A percentile compares a stretch with the other conserved stretches of the same genome.
Evolutionary conservation across 2,329 filamentous ascomycete genomes (phyloP).

Genomic region (Ascochyta koolunga): DNA sequence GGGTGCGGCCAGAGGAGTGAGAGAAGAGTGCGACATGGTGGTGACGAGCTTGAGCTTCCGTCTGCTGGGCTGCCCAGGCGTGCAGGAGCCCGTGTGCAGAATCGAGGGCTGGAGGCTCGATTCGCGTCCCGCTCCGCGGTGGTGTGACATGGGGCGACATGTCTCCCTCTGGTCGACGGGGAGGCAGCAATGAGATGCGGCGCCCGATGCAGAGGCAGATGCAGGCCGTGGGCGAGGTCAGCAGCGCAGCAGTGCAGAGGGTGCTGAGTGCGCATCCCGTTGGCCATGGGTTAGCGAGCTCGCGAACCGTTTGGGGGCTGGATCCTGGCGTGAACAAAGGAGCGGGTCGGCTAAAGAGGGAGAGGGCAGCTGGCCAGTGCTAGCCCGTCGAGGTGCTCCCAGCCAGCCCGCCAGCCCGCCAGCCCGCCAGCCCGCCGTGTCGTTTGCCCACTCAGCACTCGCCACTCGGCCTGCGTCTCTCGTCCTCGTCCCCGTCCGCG

Average conservation of each 20-base stretch:
- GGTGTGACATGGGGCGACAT: neutral
- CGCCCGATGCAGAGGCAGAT: neutral
- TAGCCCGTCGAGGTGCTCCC: constrained; percentile 13
- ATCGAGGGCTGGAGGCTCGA: constrained; percentile 6
- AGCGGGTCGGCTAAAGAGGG: constrained; percentile 22
- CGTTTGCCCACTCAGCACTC: constrained; percentile 12
- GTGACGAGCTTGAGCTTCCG: no score
- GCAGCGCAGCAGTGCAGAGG: constrained; percentile 1
- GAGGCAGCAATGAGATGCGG: neutral
- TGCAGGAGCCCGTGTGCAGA: no score
- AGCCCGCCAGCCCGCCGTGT: constrained; percentile 5
- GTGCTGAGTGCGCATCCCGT: no score
- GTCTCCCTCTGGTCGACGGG: no score
- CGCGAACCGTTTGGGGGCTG: constrained; percentile 8
- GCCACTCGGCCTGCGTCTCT: neutral
- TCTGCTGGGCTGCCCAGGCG: no score
- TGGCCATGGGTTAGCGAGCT: neutral
- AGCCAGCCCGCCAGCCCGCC: no score
- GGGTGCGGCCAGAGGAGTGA: neutral
- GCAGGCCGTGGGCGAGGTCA: neutral
- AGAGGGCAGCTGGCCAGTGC: neutral
- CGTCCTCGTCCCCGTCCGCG: constrained; percentile 5
- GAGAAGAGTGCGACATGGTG: neutral
- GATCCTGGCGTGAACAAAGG: constrained; percentile 2
- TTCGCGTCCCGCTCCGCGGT: neutral